A percentile compares a stretch with the other conserved stretches of the same genome.
phyloP scores from a whole-genome alignment of 1,284 basidiomycete species.

The Naganishia liquefaciens region DNA sequence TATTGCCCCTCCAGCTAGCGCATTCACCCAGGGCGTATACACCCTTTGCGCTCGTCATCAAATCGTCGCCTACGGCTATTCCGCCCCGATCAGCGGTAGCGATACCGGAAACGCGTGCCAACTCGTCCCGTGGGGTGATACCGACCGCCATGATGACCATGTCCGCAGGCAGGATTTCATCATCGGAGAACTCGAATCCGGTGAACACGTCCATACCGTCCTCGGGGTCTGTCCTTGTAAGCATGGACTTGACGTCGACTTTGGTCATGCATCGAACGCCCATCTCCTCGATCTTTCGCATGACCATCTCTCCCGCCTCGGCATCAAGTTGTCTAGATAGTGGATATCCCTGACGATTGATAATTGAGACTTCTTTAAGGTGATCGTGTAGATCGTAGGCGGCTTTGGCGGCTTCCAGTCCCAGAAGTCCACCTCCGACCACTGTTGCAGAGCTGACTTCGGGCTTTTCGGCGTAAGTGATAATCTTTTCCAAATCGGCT shows the following conservation, averaged over 20 bases:
- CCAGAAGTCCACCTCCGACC: constrained; percentile 71
- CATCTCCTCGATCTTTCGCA: constrained; percentile 66
- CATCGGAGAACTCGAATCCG: constrained; percentile 60
- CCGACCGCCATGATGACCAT: constrained; percentile 68
- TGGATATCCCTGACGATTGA: constrained; percentile 65
- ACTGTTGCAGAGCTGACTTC: constrained; percentile 60
- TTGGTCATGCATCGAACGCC: constrained; percentile 65
- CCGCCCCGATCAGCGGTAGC: constrained; percentile 60
- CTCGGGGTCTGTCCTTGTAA: constrained; percentile 45
- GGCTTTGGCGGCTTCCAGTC: constrained; percentile 73
- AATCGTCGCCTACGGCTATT: constrained; percentile 62
- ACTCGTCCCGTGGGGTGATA: constrained; percentile 69
- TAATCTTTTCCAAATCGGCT: constrained; percentile 64
- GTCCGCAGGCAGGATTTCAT: constrained; percentile 54
- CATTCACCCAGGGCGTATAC: constrained; percentile 77
- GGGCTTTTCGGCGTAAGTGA: constrained; percentile 60
- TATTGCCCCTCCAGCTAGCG: constrained; percentile 67
- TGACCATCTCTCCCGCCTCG: constrained; percentile 68
- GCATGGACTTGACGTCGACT: constrained; percentile 57
- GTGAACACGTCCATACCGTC: constrained; percentile 54
- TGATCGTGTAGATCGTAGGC: constrained; percentile 63
- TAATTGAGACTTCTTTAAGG: constrained; percentile 55
- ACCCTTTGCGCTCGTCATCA: constrained; percentile 62
- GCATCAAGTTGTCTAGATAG: constrained; percentile 71
- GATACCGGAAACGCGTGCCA: constrained; percentile 62